phyloP scores from a whole-genome alignment of 768 basidiomycete genomes.

The Pleurotus salmoneostramineus region DNA sequence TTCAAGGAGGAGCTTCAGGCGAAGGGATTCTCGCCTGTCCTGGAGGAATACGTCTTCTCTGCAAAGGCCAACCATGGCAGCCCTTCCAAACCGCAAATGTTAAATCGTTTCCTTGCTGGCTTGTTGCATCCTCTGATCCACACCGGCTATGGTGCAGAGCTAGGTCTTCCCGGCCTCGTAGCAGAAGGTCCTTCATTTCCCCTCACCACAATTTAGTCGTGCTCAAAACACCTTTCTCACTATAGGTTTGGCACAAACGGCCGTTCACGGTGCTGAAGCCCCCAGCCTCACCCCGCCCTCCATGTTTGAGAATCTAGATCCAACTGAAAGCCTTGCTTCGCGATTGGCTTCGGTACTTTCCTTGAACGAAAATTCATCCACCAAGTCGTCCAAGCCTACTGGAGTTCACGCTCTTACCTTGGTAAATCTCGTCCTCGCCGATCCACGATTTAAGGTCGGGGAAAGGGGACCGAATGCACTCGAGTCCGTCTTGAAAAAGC shows the following conservation, averaged over 20 bases:
- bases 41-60: conserved; percentile 67
- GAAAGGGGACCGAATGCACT: conserved; percentile 26
- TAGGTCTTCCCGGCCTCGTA: conserved; percentile 44
- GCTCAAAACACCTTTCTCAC: conserved; percentile 8
- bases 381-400: background rate
- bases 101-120: conserved; percentile 43
- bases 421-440: conserved; percentile 49
- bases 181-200: conserved; percentile 41
- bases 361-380: background rate
- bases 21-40: conserved; percentile 36
- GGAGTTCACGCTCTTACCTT: conserved; percentile 47
- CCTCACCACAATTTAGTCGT: conserved; percentile 14
- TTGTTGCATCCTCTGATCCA: conserved; percentile 64
- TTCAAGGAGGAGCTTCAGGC: conserved; percentile 40
- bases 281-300: background rate
- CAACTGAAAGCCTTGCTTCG: background rate
- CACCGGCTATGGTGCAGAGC: conserved; percentile 55
- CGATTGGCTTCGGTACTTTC: background rate
- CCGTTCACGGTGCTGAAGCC: conserved; percentile 5
- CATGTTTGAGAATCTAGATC: background rate
- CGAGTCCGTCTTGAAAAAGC: conserved; percentile 29
- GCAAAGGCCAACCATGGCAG: conserved; percentile 40
- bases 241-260: conserved; percentile 21
- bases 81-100: conserved; percentile 35
- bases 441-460: conserved; percentile 29